These are phyloP conservation scores for Sporisorium sorghi DNA, from an alignment of 1,284 basidiomycete genomes.

Conservation along the genomic window DNA sequence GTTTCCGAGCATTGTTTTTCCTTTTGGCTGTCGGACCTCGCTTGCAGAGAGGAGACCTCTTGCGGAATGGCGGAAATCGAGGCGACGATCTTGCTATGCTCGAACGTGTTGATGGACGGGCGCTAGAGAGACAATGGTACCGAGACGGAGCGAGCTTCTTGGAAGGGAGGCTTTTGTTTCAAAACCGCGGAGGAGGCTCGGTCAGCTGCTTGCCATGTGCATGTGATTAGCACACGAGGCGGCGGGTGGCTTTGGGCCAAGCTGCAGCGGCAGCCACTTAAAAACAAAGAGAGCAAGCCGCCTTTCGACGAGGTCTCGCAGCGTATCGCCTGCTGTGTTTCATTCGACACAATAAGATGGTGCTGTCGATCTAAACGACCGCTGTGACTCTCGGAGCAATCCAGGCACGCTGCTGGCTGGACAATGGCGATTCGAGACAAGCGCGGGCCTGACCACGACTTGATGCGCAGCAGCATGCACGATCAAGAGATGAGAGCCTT, in stretches of 20 bases:
- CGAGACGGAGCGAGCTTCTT: too few species aligned
- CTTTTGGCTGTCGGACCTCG: not conserved
- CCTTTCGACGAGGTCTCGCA: too few species aligned
- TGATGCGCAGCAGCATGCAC: not conserved
- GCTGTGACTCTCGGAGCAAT: too few species aligned
- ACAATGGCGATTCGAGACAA: not conserved
- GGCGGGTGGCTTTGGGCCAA: too few species aligned
- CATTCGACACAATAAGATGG: too few species aligned
- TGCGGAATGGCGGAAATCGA: not conserved
- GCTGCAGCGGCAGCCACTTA: not conserved
- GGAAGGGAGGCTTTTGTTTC: not conserved
- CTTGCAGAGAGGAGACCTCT: not conserved
- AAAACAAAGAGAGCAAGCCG: not conserved
- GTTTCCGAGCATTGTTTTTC: not conserved
- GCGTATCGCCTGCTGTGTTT: too few species aligned
- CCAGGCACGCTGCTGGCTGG: too few species aligned
- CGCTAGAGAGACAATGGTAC: too few species aligned
- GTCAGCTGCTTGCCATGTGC: not conserved
- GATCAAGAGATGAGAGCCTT: not conserved
- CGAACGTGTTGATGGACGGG: not conserved
- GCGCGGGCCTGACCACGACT: not conserved
- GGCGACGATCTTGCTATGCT: constrained; percentile 1
- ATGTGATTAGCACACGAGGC: not conserved
- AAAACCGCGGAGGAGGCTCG: not conserved
- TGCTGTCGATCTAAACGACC: not conserved